Conservation (phyloP, 129 eudicot species). For the Artemisia tridentata region DNA sequence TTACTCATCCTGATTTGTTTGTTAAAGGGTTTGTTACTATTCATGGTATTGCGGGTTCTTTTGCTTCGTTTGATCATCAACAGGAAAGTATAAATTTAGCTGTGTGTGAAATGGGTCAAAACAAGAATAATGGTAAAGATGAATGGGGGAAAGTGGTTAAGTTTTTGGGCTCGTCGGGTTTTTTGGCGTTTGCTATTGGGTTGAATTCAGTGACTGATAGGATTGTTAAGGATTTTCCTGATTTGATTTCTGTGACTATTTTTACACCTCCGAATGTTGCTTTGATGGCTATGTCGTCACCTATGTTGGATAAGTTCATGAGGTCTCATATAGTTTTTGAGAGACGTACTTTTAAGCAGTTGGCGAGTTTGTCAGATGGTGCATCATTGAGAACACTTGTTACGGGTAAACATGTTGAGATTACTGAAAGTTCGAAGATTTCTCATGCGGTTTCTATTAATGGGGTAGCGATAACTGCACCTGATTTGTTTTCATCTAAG, state of each 20-base stretch:
- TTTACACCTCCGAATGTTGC: conserved; percentile 49
- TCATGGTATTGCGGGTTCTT: conserved; percentile 49
- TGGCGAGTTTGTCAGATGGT: conserved; percentile 38
- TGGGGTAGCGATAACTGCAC: conserved; percentile 51
- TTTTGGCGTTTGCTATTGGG: conserved; percentile 58
- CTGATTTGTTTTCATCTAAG: conserved; percentile 42
- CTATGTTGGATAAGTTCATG: conserved; percentile 51
- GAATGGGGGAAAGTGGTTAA: conserved; percentile 50
- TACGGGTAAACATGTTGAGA: conserved; percentile 32
- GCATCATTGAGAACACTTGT: conserved; percentile 41
- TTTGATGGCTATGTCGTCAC: conserved; percentile 44
- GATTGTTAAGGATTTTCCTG: conserved; percentile 42
- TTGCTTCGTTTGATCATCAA: conserved; percentile 27
- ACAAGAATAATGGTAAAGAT: conserved; percentile 21
- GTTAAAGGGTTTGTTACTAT: conserved; percentile 49
- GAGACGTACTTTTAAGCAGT: conserved; percentile 40
- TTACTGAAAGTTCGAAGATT: conserved; percentile 29
- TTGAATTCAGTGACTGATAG: conserved; percentile 50
- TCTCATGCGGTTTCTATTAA: conserved; percentile 34
- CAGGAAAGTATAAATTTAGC: conserved; percentile 35
- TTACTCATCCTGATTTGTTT: conserved; percentile 69
- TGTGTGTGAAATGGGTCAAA: conserved; percentile 18
- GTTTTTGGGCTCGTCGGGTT: conserved; percentile 46
- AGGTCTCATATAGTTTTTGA: conserved; percentile 51
- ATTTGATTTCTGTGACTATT: conserved; percentile 48